phyloP scores from a whole-genome alignment of 257 asterid species.

The Coffea canephora region DNA sequence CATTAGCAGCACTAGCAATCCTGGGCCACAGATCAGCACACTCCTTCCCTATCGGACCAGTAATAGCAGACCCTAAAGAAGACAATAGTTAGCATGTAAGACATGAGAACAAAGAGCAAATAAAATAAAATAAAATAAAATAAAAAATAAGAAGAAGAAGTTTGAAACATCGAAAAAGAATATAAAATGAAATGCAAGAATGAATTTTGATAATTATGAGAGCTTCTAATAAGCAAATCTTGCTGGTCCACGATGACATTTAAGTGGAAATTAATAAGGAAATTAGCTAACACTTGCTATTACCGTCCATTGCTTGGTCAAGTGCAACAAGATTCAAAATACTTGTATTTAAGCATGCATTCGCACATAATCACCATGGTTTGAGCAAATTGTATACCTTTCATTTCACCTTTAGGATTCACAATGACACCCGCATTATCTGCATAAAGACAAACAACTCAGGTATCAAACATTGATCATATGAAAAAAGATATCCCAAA shows the following conservation, averaged over 20 bases:
- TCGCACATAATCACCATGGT: no score
- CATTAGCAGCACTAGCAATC: constrained; percentile 60
- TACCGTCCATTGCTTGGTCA: no score
- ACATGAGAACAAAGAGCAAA: neutral
- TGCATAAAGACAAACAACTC: constrained; percentile 10
- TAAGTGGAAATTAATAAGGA: no score
- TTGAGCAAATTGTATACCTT: constrained; percentile 30
- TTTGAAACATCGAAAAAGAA: neutral
- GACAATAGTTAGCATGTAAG: no score
- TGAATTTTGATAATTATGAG: no score
- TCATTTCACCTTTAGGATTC: constrained; percentile 64
- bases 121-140: neutral
- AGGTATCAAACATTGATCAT: neutral
- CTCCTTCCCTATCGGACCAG: constrained; percentile 55
- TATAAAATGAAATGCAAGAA: no score
- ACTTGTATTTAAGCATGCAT: no score
- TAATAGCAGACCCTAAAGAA: constrained; percentile 45
- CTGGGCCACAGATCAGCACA: constrained; percentile 66
- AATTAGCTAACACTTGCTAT: no score
- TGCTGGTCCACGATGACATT: no score
- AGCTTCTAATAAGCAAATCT: no score
- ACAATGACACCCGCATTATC: constrained; percentile 66
- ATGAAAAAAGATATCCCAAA: neutral
- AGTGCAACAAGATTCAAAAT: no score
- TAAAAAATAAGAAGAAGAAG: neutral